phyloP scores from a whole-genome alignment of 2,329 filamentous ascomycete genomes.

The Arthrobotrys megalospora region DNA sequence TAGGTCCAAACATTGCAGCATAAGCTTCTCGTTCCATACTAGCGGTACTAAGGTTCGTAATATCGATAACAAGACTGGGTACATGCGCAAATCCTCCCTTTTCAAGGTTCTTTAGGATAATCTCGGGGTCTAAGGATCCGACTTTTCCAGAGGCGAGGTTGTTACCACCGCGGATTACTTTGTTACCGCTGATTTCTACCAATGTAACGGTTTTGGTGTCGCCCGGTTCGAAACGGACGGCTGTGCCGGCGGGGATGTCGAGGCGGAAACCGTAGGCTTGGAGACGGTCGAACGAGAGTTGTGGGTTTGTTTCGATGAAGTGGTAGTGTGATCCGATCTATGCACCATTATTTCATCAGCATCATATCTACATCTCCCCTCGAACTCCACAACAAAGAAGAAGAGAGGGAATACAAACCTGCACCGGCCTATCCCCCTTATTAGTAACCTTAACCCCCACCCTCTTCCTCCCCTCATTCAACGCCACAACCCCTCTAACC shows the following conservation, averaged over 20 bases:
- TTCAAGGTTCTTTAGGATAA: constrained; percentile 78
- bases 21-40: constrained; percentile 85
- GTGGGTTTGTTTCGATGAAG: constrained; percentile 93
- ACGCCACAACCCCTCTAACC: constrained; percentile 76
- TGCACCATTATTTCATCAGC: background rate
- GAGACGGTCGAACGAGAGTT: constrained; percentile 87
- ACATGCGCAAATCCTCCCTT: constrained; percentile 83
- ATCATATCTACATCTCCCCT: too few species aligned
- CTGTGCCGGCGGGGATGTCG: constrained; percentile 91
- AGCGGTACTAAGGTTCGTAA: constrained; percentile 71
- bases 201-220: constrained; percentile 91
- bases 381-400: background rate
- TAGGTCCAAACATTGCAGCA: constrained; percentile 91
- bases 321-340: constrained; percentile 92
- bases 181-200: constrained; percentile 87
- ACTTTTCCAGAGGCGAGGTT: constrained; percentile 80
- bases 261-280: constrained; percentile 87
- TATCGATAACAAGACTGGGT: constrained; percentile 76
- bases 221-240: constrained; percentile 92
- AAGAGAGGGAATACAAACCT: constrained; percentile 71
- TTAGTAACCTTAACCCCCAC: constrained; percentile 84
- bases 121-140: constrained; percentile 75
- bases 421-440: constrained; percentile 89
- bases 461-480: constrained; percentile 82
- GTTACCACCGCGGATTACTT: constrained; percentile 88